phyloP scores from a whole-genome alignment of 139 green algal genomes.

The Closterium sp. region DNA sequence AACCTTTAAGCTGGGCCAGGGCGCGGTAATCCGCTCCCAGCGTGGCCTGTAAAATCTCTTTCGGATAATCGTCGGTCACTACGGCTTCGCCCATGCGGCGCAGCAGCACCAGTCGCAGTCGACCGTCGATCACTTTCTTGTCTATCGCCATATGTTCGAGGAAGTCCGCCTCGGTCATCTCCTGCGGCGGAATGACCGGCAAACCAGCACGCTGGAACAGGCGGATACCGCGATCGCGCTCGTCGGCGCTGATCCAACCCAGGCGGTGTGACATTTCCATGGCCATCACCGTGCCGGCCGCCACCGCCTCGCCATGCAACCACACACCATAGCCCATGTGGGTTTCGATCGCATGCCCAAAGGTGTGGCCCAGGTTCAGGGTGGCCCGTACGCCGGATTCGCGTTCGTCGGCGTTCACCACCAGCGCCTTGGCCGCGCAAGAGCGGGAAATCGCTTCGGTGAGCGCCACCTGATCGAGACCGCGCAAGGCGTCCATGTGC shows the following conservation, averaged over 20 bases:
- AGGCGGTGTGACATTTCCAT: slow-evolving; percentile 81
- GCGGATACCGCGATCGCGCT: slow-evolving; percentile 64
- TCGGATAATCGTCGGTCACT: slow-evolving; percentile 87
- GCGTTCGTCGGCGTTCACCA: slow-evolving; percentile 87
- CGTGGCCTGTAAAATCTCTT: too few relatives aligned
- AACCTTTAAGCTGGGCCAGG: neutral
- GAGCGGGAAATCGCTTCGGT: slow-evolving; percentile 86
- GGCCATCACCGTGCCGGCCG: slow-evolving; percentile 88
- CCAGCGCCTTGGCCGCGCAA: slow-evolving; percentile 90
- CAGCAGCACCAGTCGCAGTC: slow-evolving; percentile 88
- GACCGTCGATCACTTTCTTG: slow-evolving; percentile 90
- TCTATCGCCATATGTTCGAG: slow-evolving; percentile 81
- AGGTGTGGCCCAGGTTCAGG: slow-evolving; percentile 97
- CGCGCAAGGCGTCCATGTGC: slow-evolving; percentile 81
- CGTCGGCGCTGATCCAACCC: slow-evolving; percentile 81
- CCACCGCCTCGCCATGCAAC: slow-evolving; percentile 92
- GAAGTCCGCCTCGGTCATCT: slow-evolving; percentile 82
- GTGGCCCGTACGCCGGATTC: slow-evolving; percentile 89
- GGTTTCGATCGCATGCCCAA: slow-evolving; percentile 94
- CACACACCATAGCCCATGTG: slow-evolving; percentile 66
- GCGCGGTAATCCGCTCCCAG: neutral
- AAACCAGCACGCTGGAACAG: slow-evolving; percentile 71
- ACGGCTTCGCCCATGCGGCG: slow-evolving; percentile 84
- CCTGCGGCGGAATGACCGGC: slow-evolving; percentile 63
- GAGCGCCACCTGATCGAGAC: slow-evolving; percentile 72